Evolutionary conservation across 2,329 filamentous ascomycete genomes (phyloP).

Genomic region (Thielaviopsis euricoi): DNA sequence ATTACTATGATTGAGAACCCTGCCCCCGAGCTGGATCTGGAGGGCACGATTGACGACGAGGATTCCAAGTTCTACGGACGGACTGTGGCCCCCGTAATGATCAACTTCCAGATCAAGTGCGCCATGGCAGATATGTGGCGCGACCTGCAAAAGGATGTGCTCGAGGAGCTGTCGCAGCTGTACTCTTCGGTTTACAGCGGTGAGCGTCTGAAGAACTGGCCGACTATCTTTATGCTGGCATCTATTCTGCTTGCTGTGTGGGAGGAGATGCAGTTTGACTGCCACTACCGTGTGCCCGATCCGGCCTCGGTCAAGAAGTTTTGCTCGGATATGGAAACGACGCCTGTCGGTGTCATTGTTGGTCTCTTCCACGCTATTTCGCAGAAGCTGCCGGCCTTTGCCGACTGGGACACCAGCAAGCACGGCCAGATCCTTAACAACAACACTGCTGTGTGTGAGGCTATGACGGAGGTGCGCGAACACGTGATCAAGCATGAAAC

Average conservation of each 20-base stretch:
- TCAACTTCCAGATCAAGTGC: slow-evolving; percentile 99
- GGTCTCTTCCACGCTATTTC: slow-evolving; percentile 96
- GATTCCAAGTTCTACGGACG: slow-evolving; percentile 79
- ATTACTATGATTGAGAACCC: slow-evolving; percentile 89
- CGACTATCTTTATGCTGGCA: slow-evolving; percentile 93
- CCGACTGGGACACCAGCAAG: slow-evolving; percentile 84
- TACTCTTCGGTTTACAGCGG: slow-evolving; percentile 98
- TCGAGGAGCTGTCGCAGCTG: slow-evolving; percentile 79
- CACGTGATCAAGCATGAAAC: slow-evolving; percentile 86
- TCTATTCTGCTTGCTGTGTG: slow-evolving; percentile 86
- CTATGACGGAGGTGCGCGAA: slow-evolving; percentile 86
- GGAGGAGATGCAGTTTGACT: slow-evolving; percentile 99
- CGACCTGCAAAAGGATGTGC: slow-evolving; percentile 85
- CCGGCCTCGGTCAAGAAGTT: slow-evolving; percentile 77
- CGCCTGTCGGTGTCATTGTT: slow-evolving; percentile 87
- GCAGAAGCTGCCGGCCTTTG: slow-evolving; percentile 82
- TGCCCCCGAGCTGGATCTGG: slow-evolving; percentile 58
- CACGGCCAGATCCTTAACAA: slow-evolving; percentile 84
- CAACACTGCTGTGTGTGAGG: slow-evolving; percentile 81
- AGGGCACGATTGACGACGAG: slow-evolving; percentile 73
- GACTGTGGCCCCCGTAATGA: slow-evolving; percentile 90
- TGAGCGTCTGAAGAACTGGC: slow-evolving; percentile 97
- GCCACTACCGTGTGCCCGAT: slow-evolving; percentile 85
- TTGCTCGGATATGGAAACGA: slow-evolving; percentile 92
- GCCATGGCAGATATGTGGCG: slow-evolving; percentile 97